Evolutionary conservation across 2,329 filamentous ascomycete species (phyloP), one percentile per base, ranked within the genome.

Genomic region (Colletotrichum acutatum): DNA sequence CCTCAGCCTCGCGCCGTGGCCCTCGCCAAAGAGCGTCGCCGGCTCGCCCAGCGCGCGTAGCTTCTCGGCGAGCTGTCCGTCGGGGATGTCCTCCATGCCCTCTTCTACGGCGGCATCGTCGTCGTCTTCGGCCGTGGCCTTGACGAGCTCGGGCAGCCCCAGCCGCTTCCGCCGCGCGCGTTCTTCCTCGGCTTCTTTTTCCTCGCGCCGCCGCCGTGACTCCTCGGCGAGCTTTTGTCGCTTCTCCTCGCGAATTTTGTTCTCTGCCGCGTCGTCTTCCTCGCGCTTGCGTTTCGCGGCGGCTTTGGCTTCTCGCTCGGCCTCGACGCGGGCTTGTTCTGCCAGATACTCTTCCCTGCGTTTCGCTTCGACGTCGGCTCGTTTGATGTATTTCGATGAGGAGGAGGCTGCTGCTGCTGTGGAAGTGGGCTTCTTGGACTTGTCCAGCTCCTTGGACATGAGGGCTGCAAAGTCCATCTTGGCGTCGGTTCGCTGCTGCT

Each of bases 381-480:
- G 94, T 78, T 94, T 95, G 75, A 94, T 84, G 82, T 95, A 98
- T 83, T 97, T 98, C 78, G 93, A 92, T 46, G 83, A 75, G 65
- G 84, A 77, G 54, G 84, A 76, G 54, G 83, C 76, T 2, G 66
- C 52, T 16, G 53, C 7, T 28, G 53, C 12, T 67, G 88, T 84
- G 42, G 37, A 42, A 42, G 59, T 53, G 26, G 66, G 42, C n/a
- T 60, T 46, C 82, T 94, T 94, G 77, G 92, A 88, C 83, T 97
- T 97, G 78, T 94, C 91, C 79, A 99, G 97, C 83, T 98, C 95
- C 80, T 95, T 93, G 79, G 94, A 91, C 94, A 99, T 97, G 60
- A 99, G 86, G 46, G 95, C 90, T 74, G 95, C 95, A 86, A 99
- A 99, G 83, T 99, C 95, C 97, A 99, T 99, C 76, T 74, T 87